Evolutionary conservation across 2,329 filamentous ascomycete species (phyloP).

Genomic region (Fusarium sp.): DNA sequence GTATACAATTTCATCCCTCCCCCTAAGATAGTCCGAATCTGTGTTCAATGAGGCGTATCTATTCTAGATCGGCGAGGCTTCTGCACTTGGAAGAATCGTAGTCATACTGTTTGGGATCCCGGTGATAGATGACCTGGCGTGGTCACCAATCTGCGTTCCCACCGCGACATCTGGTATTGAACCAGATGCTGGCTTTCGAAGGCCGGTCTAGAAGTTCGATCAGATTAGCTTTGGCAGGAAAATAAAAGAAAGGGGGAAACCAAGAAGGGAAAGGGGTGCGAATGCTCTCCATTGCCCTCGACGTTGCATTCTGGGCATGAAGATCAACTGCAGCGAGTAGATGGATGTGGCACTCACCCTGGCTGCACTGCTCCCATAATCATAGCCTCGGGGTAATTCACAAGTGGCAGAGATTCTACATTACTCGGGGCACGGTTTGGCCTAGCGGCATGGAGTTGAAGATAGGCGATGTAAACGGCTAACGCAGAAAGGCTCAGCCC

Average conservation of each 20-base stretch:
- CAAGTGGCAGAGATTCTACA: background rate
- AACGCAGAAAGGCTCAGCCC: too few species aligned
- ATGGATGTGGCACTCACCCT: background rate
- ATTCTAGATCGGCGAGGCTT: too few species aligned
- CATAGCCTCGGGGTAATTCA: background rate
- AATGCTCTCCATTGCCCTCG: background rate
- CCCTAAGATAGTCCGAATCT: too few species aligned
- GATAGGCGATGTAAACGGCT: too few species aligned
- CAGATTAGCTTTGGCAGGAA: background rate
- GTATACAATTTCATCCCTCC: too few species aligned
- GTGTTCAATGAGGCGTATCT: too few species aligned
- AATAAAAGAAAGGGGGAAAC: too few species aligned
- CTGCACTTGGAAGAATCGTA: too few species aligned
- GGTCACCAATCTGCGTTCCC: background rate
- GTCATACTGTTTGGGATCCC: too few species aligned
- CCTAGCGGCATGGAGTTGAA: too few species aligned
- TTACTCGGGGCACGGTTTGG: background rate
- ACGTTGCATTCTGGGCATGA: too few species aligned
- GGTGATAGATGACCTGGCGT: background rate
- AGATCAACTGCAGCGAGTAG: too few species aligned
- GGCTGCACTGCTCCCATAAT: background rate
- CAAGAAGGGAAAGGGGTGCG: background rate
- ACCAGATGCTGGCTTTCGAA: background rate
- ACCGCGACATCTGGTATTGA: background rate
- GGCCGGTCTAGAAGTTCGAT: background rate